A percentile compares a stretch with the other conserved stretches of the same genome.
Evolutionary conservation across 1,139 yeast species (phyloP).

Genomic region (Scheffersomyces insectosa): DNA sequence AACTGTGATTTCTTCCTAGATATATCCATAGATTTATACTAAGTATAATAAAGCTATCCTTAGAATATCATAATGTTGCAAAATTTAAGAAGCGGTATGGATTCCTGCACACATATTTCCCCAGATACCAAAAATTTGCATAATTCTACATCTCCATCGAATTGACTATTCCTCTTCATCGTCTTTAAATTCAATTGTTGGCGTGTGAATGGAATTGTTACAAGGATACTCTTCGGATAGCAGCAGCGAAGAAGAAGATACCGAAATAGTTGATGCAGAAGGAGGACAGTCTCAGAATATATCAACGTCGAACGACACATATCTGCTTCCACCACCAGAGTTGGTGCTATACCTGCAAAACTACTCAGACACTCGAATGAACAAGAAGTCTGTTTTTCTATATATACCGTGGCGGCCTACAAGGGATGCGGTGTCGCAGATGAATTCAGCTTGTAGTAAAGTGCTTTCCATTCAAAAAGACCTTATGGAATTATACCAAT

Average conservation of each 20-base stretch:
- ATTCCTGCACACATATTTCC: too few species aligned
- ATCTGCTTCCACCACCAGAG: neutral
- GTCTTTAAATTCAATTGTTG: too few species aligned
- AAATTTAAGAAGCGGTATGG: too few species aligned
- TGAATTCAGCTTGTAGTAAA: constrained; percentile 3
- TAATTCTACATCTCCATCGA: too few species aligned
- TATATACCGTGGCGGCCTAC: constrained; percentile 22
- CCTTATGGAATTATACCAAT: constrained; percentile 6
- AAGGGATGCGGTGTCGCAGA: constrained; percentile 1
- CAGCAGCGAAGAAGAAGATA: neutral
- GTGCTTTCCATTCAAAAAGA: neutral
- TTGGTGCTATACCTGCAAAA: constrained; percentile 13
- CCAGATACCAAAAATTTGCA: too few species aligned
- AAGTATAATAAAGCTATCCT: too few species aligned
- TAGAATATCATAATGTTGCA: too few species aligned
- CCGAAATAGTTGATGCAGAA: neutral
- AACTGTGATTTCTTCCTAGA: too few species aligned
- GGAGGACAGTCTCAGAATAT: too few species aligned
- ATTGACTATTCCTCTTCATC: too few species aligned
- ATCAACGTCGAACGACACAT: too few species aligned
- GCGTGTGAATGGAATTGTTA: neutral
- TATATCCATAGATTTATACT: too few species aligned
- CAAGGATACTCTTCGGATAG: neutral
- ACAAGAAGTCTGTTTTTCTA: constrained; percentile 9
- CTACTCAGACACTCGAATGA: constrained; percentile 11